phyloP scores from a whole-genome alignment of 108 stramenopile species.

The Mayamaea pseudoterrestris region DNA sequence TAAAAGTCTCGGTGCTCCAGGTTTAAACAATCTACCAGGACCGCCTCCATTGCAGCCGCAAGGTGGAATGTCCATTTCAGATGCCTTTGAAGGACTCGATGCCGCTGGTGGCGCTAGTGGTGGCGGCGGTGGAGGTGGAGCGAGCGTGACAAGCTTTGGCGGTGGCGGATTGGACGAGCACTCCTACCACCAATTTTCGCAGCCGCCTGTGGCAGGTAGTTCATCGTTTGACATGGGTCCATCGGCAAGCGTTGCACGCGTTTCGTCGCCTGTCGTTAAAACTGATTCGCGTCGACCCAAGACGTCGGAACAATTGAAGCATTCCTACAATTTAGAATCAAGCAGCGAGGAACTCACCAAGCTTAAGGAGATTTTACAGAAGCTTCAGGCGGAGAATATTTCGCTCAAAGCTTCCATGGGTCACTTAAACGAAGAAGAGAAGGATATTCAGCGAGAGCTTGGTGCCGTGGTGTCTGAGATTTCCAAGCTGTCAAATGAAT shows the following conservation, averaged over 20 bases:
- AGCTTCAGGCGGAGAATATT: conserved; percentile 73
- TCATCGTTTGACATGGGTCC: neutral
- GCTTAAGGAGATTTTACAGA: conserved; percentile 49
- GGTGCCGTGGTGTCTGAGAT: conserved; percentile 44
- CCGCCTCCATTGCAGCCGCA: conserved; percentile 20
- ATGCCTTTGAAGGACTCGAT: conserved; percentile 73
- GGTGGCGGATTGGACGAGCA: neutral
- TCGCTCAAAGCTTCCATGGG: conserved; percentile 67
- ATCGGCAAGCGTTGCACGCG: neutral
- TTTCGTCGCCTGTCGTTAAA: neutral
- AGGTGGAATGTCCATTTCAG: conserved; percentile 53
- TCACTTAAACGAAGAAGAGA: conserved; percentile 62
- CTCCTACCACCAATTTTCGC: neutral
- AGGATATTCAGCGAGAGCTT: conserved; percentile 52
- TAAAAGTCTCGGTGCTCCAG: too few relatives aligned
- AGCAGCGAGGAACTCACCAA: conserved; percentile 38
- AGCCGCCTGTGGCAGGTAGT: neutral
- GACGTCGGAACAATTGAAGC: neutral
- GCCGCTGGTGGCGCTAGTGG: conserved; percentile 7
- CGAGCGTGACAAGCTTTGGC: neutral
- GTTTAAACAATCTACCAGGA: neutral
- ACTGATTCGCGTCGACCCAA: neutral
- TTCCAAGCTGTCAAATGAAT: conserved; percentile 32
- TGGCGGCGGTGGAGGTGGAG: conserved; percentile 13
- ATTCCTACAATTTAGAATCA: conserved; percentile 1